Evolutionary conservation across 192 early-diverging fungal species (phyloP).

Genomic region (Podila horticola): DNA sequence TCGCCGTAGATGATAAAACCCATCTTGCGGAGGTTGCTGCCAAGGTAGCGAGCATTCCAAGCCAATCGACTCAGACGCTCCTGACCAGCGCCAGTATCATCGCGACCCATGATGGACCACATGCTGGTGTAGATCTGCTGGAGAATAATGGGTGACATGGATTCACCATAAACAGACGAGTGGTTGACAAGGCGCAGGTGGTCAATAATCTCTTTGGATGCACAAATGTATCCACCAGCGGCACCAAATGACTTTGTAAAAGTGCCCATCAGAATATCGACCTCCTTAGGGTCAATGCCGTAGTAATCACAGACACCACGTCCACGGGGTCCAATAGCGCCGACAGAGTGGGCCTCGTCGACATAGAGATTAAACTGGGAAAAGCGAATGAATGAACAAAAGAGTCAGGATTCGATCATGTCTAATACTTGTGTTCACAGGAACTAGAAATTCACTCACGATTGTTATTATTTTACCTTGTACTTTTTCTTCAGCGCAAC

Average conservation of each 20-base stretch:
- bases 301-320: constrained; percentile 97
- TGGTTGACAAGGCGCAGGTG: constrained; percentile 82
- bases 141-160: constrained; percentile 84
- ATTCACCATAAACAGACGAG: constrained; percentile 89
- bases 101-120: constrained; percentile 95
- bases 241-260: constrained; percentile 99
- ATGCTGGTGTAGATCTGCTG: constrained; percentile 92
- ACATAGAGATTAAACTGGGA: constrained; percentile 90
- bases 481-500: constrained; percentile 90
- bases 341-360: constrained; percentile 97
- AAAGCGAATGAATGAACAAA: not conserved
- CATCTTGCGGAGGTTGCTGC: constrained; percentile 80
- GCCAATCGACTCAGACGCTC: constrained; percentile 87
- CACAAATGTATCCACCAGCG: constrained; percentile 95
- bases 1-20: constrained; percentile 96
- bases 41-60: constrained; percentile 88
- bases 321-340: constrained; percentile 93
- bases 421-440: too few species aligned
- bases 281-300: constrained; percentile 86
- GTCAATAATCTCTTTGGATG: constrained; percentile 76
- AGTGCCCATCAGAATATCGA: constrained; percentile 97
- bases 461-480: constrained; percentile 60
- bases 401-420: not conserved
- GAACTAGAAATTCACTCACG: too few species aligned
- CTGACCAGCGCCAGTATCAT: constrained; percentile 84